phyloP scores from a whole-genome alignment of 2,329 filamentous ascomycete genomes.

The Xylariaceae sp. region DNA sequence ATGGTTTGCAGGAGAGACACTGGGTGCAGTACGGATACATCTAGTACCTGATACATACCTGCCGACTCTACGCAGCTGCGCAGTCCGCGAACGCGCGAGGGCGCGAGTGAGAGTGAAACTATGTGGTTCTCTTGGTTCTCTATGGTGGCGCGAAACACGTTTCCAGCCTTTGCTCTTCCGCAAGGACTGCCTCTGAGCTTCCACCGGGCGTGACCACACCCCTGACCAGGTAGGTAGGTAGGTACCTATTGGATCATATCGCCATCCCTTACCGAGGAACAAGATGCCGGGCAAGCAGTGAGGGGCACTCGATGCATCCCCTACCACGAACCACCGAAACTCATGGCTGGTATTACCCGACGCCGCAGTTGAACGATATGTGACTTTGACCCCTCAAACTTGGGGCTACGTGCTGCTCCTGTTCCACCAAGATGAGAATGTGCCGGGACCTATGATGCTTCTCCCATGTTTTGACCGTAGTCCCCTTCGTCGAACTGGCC shows the following conservation, averaged over 20 bases:
- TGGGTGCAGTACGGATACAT: no score
- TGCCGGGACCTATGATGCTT: neutral
- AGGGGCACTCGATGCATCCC: neutral
- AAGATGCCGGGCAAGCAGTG: conserved; percentile 8
- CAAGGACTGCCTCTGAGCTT: no score
- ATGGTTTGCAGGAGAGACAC: no score
- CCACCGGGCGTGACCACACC: conserved; percentile 1
- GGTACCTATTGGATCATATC: no score
- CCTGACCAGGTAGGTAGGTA: neutral
- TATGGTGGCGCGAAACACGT: neutral
- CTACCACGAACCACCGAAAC: conserved; percentile 6
- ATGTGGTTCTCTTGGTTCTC: neutral
- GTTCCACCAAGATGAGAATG: conserved; percentile 10
- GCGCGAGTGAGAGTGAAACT: neutral
- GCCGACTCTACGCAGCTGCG: no score
- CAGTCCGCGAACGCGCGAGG: neutral
- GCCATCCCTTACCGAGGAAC: neutral
- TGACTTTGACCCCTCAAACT: conserved; percentile 19
- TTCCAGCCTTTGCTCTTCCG: neutral
- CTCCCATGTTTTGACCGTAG: conserved; percentile 10
- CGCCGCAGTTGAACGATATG: conserved; percentile 13
- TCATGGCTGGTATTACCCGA: conserved; percentile 18
- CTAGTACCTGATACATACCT: no score
- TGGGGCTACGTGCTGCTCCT: conserved; percentile 11
- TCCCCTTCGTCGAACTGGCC: neutral